Percentiles rank a stretch among this genome's conserved stretches.
phyloP scores from a whole-genome alignment of 225 moss, liverwort and hornwort species.

The Takakia lepidozioides region DNA sequence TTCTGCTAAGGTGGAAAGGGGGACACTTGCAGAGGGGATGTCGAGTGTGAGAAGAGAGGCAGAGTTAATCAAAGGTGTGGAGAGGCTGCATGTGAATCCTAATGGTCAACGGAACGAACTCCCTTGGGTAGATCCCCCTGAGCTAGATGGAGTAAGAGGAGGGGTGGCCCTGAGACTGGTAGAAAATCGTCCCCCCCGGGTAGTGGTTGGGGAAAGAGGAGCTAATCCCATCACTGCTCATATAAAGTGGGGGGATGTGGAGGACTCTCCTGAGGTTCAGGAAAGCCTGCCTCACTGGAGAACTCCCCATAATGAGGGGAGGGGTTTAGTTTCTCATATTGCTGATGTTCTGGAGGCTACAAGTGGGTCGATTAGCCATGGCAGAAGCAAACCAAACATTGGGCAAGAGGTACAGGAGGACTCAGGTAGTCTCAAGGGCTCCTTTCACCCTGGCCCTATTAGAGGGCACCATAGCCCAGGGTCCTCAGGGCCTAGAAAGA shows the following conservation, averaged over 20 bases:
- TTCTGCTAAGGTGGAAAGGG: conserved; percentile 4
- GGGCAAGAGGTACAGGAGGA: background rate
- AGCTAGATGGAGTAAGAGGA: background rate
- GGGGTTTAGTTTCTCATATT: background rate
- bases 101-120: background rate
- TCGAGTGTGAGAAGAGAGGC: conserved; percentile 3
- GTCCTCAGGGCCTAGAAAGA: background rate
- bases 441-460: conserved; percentile 3
- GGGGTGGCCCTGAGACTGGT: background rate
- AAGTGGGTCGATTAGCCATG: conserved; percentile 1
- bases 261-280: conserved; percentile 6
- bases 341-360: background rate
- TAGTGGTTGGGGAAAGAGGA: background rate
- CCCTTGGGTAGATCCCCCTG: background rate
- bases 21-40: background rate
- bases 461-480: conserved; percentile 4
- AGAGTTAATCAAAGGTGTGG: conserved; percentile 2
- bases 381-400: background rate
- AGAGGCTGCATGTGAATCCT: background rate
- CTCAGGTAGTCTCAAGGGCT: background rate
- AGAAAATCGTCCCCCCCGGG: background rate
- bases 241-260: conserved; percentile 13
- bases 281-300: background rate
- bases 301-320: background rate
- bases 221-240: conserved; percentile 3